Evolutionary conservation across 805 yeast genomes (phyloP), one percentile per base, ranked within the genome.

Genomic region (Candida silvicultrix): DNA sequence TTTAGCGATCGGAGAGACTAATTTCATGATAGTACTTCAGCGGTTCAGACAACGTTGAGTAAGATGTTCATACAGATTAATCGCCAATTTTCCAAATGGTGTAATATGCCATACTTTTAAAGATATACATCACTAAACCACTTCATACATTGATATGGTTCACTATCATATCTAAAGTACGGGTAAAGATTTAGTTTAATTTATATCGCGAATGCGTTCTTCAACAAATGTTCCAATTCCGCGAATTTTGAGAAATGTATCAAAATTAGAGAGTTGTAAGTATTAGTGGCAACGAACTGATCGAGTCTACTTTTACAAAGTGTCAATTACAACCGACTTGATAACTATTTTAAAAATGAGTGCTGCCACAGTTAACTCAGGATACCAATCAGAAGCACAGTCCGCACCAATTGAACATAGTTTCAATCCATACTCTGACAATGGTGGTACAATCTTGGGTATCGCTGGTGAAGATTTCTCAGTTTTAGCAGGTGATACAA

Each of bases 391-490:
- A 20, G 85, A 78, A 54, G 65, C 65, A 29, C 70, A 65, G 9
- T 60, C 61, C 11, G 68, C 66, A 31, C 97, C 97, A 49, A 89
- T 89, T 62, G 96, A 89, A 64, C 96, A 90, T 66, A 76, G 85
- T 65, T 89, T 89, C 71, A 89, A 89, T 62, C 97, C 97, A 35
- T 89, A 89, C 71, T 71, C 92, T 28, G 96, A 90, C 67, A 89
- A 90, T 59, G 99, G 99, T 58, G 99, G 99, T 60, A 92, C 98
- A 8, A 90, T 92, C 45, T 71, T 94, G 55, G 99, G 98, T 44
- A 94, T 94, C 67, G 97, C 99, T 1, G 99, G 99, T 43, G 87
- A 89, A 64, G 97, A 94, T 67, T 94, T 89, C 60, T 97, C 96
- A 18, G 94, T 94, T 32, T 74, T 94, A 50, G 99, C 99, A 1